Evolutionary conservation across 768 basidiomycete genomes (phyloP).

Genomic region (Rhodotorula paludigena): DNA sequence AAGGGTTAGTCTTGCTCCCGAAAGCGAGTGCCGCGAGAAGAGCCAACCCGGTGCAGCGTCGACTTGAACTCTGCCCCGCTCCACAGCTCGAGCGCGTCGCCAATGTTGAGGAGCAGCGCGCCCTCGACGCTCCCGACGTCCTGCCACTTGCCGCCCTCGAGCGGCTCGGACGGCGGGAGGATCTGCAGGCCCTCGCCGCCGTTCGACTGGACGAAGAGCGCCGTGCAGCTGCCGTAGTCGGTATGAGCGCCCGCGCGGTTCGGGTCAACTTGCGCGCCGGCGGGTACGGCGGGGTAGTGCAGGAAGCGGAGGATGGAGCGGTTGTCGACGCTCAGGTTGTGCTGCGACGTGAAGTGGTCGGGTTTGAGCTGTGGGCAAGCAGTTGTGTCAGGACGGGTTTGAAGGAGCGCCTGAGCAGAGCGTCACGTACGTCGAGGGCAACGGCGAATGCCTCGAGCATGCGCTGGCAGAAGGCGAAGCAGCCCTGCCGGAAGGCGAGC

Average conservation of each 20-base stretch:
- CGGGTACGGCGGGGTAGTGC: constrained; percentile 26
- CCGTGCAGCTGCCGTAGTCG: constrained; percentile 27
- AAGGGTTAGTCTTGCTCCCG: not conserved
- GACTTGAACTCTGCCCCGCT: constrained; percentile 27
- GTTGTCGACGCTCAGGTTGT: constrained; percentile 3
- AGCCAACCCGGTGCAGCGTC: constrained; percentile 34
- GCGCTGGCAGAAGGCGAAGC: constrained; percentile 34
- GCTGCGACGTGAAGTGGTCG: constrained; percentile 24
- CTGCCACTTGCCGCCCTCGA: constrained; percentile 24
- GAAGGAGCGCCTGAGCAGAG: not conserved
- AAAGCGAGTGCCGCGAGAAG: not conserved
- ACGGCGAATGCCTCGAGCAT: constrained; percentile 30
- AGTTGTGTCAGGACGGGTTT: not conserved
- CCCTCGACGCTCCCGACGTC: constrained; percentile 18
- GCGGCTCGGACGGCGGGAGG: constrained; percentile 13
- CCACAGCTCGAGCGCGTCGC: constrained; percentile 16
- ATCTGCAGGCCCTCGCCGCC: constrained; percentile 36
- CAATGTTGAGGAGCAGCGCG: constrained; percentile 31
- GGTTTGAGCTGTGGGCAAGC: constrained; percentile 1
- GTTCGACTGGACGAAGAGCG: constrained; percentile 18
- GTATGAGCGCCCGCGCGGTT: constrained; percentile 32
- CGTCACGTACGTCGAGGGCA: constrained; percentile 5
- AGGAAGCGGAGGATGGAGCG: constrained; percentile 34
- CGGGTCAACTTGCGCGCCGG: constrained; percentile 17
- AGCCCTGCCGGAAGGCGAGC: constrained; percentile 12